Evolutionary conservation across 1,139 yeast genomes (phyloP).

Genomic region (Diutina scorzettiae): DNA sequence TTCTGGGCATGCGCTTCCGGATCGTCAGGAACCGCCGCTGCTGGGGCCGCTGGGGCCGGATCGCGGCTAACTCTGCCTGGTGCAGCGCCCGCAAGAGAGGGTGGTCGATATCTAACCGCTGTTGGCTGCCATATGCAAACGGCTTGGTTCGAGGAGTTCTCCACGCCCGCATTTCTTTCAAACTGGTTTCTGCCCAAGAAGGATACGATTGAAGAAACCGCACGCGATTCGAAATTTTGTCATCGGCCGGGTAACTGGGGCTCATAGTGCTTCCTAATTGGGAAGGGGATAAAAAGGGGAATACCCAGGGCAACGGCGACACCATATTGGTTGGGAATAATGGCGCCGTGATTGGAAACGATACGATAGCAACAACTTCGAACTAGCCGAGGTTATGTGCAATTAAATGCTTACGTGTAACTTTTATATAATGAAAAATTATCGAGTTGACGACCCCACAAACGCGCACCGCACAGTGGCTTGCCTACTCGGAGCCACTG

Average conservation of each 20-base stretch:
- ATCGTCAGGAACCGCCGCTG: constrained; percentile 1
- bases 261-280: neutral
- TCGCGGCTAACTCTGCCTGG: neutral
- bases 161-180: neutral
- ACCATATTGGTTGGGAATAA: too few species aligned
- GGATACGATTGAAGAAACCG: too few species aligned
- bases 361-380: too few species aligned
- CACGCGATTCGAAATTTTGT: neutral
- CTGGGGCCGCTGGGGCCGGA: neutral
- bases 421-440: too few species aligned
- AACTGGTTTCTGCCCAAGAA: neutral
- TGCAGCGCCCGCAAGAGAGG: constrained; percentile 2
- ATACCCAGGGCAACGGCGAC: too few species aligned
- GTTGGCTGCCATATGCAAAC: neutral
- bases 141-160: neutral
- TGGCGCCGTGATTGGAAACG: too few species aligned
- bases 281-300: too few species aligned
- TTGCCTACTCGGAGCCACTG: too few species aligned
- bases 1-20: neutral
- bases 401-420: too few species aligned
- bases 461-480: too few species aligned
- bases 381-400: too few species aligned
- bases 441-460: too few species aligned
- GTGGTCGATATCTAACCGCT: constrained; percentile 3
- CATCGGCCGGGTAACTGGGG: neutral